Base-by-base conservation (phyloP, 2,329 filamentous ascomycete species). In the Botrytis galanthina region DNA sequence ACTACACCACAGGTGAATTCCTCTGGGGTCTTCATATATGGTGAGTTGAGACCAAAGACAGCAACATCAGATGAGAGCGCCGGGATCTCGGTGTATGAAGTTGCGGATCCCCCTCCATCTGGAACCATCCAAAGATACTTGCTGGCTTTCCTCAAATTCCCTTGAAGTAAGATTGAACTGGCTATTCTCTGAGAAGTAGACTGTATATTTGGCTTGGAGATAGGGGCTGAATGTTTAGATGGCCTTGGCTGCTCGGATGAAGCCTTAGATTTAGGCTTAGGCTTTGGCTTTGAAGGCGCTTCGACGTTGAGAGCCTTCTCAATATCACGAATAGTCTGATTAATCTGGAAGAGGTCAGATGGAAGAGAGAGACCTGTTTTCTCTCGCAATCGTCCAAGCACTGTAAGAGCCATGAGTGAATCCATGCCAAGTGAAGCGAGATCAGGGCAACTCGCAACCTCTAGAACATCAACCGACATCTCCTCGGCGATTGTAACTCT, bases 401-500 rank as follows among this genome's bases (percentile, higher is more conserved):
- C 88, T 4, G 86, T 85, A 44, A 90, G 79, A 57, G 85, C 86
- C 84, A 89, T 87, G 35, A 89, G 83, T 2, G 87, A 89, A 78
- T 90, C 88, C 83, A 90, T 87, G 4, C 88, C 88, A 20, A 89
- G 82, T 3, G 86, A 85, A n/a, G 85, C 85, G 72, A 89, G 82
- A 75, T 88, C 86, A 0, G 86, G 85, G 0, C 86, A 85, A 35
- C 86, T 86, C 4, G 86, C 80, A 44, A 89, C 84, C 77, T 93
- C 90, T 44, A 90, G 88, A 18, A 91, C 84, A 37, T 90, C 88
- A n/a, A 93, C 88, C 73, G 90, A 90, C 87, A 93, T 92, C 81
- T 93, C 91, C 54, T 87, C 85, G n/a, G 90, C 88, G 75, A 93
- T 89, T 73, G 90, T 92, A 71, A 87, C 86, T 81, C 91, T 89